A percentile compares a stretch with the other conserved stretches of the same genome.
Evolutionary conservation across 1,139 yeast genomes (phyloP).

Genomic region (Geotrichum bryndzae): DNA sequence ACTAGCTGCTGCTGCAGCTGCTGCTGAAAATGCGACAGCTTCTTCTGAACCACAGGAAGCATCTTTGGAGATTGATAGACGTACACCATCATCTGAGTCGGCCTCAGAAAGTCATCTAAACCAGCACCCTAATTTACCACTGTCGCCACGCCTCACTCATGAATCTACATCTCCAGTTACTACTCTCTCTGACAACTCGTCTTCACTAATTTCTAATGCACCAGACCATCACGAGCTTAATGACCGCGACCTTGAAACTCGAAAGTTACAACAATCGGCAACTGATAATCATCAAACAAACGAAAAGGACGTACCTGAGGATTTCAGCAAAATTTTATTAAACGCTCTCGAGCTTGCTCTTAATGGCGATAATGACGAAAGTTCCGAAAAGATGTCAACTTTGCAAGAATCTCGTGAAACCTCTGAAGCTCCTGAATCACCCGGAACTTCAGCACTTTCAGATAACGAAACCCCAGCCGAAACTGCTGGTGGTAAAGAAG

Average conservation of each 20-base stretch:
- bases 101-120: background rate
- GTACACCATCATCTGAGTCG: background rate
- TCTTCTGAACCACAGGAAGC: background rate
- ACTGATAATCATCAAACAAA: background rate
- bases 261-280: background rate
- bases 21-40: background rate
- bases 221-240: background rate
- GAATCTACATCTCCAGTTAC: background rate
- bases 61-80: background rate
- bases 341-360: conserved; percentile 12
- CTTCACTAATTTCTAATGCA: background rate
- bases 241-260: background rate
- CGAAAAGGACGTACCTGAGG: conserved; percentile 3
- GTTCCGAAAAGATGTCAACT: background rate
- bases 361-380: background rate
- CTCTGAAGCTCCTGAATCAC: background rate
- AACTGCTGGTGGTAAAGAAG: background rate
- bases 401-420: background rate
- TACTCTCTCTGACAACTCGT: background rate
- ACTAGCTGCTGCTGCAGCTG: background rate
- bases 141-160: background rate
- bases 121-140: background rate
- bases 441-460: background rate
- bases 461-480: background rate
- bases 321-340: conserved; percentile 11